Conservation (phyloP, 2,329 filamentous ascomycete species). For the Pseudogymnoascus sp. region DNA sequence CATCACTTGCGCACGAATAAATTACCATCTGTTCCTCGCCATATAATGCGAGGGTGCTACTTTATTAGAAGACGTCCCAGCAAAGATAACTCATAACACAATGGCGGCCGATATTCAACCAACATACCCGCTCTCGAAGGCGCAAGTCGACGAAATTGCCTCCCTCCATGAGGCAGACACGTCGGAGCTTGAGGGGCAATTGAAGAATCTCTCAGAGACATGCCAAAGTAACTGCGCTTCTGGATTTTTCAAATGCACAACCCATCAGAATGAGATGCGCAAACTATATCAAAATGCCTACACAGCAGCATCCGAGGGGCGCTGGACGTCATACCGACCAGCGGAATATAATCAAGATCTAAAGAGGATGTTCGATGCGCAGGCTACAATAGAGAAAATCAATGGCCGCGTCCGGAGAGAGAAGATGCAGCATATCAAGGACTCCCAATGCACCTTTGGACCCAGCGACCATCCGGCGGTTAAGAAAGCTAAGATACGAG, state of each 20-base stretch:
- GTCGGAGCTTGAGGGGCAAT: background rate
- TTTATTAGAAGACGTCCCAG: background rate
- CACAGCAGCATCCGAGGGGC: background rate
- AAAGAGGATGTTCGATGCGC: background rate
- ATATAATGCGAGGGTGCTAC: background rate
- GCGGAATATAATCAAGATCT: background rate
- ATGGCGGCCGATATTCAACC: background rate
- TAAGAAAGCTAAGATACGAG: background rate
- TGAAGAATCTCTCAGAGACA: background rate
- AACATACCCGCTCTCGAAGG: background rate
- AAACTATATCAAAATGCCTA: background rate
- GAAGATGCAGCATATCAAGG: background rate
- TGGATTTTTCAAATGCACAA: background rate
- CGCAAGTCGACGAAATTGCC: slow-evolving; percentile 1
- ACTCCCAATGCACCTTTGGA: background rate
- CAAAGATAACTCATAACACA: background rate
- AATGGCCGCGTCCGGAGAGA: background rate
- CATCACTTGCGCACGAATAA: slow-evolving; percentile 3
- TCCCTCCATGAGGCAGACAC: background rate
- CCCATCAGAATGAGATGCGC: slow-evolving; percentile 3
- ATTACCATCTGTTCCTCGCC: background rate
- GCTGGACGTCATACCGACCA: background rate
- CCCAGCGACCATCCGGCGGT: background rate
- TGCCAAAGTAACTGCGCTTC: background rate
- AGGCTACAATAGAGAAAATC: background rate